Evolutionary conservation across 1,139 yeast genomes (phyloP), one percentile per base, ranked within the genome.

Genomic region (Petasospora fabianii): DNA sequence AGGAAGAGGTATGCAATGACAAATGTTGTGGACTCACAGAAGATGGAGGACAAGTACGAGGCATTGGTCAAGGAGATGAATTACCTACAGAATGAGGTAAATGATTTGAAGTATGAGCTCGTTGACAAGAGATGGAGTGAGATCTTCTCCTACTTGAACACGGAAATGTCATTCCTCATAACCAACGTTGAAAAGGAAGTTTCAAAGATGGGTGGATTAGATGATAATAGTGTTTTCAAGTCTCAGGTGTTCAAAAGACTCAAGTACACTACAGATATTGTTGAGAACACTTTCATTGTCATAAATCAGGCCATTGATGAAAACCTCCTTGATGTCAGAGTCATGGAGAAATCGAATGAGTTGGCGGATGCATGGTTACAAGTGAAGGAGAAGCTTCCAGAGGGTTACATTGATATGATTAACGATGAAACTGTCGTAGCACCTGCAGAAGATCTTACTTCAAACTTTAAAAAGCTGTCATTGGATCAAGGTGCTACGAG

Each of bases 81-180:
- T 5, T 58, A 59, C 33, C 62, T 81, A 31, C 60, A 63, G 8
- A 48, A 50, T 9, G 74, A 71, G 35, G 50, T 75, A 11, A 53
- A 55, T 9, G 55, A 52, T 5, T 59, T 80, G 41, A 73, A 73
- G 50, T 49, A 49, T 8, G 77, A 73, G 33, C 51, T 73, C 14
- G 67, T 81, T 2, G 80, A 75, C 42, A 62, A 65, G 24, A 69
- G 76, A 49, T 81, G 87, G 88, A 62, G 68, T 43, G 66, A 68
- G 20, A 61, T 78, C 1, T 77, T 77, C 47, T 59, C 56, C 12
- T 69, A 64, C 43, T 54, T 78, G 36, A 61, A 69, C 33, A 58
- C 59, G 5, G 75, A 75, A 46, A 55, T 72, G 7, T 55, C 56
- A 1, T 52, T 50, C 17, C 44, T 61, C 13, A 42, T 67, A 4